Conservation (phyloP, 2,329 filamentous ascomycete genomes). For the Eutypa lata region DNA sequence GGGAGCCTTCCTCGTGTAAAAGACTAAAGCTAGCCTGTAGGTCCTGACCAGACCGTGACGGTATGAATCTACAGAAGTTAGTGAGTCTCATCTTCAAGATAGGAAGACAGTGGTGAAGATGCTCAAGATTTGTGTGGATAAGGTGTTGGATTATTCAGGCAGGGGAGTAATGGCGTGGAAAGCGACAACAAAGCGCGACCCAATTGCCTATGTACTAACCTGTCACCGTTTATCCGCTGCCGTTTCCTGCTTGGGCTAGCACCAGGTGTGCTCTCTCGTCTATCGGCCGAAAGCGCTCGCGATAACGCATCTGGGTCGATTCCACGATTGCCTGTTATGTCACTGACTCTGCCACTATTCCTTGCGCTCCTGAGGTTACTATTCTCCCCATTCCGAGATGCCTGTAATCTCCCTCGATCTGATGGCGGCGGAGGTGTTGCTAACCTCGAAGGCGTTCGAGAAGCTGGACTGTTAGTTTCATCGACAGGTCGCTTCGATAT, state of each 20-base stretch:
- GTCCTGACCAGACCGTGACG: constrained; percentile 88
- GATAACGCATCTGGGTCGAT: constrained; percentile 51
- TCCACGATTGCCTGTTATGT: constrained; percentile 31
- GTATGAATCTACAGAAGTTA: constrained; percentile 72
- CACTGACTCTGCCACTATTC: constrained; percentile 32
- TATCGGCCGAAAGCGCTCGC: constrained; percentile 45
- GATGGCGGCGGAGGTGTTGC: constrained; percentile 43
- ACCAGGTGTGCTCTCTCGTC: constrained; percentile 50
- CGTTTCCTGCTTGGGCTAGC: constrained; percentile 57
- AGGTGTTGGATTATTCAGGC: not conserved
- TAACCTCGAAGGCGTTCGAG: constrained; percentile 34
- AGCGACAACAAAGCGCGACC: not conserved
- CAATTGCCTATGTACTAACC: constrained; percentile 39
- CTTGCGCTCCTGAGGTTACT: constrained; percentile 31
- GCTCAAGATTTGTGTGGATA: too few relatives aligned
- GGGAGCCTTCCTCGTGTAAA: constrained; percentile 88
- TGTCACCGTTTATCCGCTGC: constrained; percentile 58
- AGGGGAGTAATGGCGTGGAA: not conserved
- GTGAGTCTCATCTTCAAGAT: not conserved
- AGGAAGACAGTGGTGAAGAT: too few relatives aligned
- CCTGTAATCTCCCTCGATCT: constrained; percentile 41
- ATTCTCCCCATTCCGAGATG: constrained; percentile 36
- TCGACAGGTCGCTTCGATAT: constrained; percentile 27
- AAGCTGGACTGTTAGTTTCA: constrained; percentile 32
- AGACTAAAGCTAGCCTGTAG: constrained; percentile 89